phyloP scores from a whole-genome alignment of 169 alveolate species.

The Cryptosporidium sp. region DNA sequence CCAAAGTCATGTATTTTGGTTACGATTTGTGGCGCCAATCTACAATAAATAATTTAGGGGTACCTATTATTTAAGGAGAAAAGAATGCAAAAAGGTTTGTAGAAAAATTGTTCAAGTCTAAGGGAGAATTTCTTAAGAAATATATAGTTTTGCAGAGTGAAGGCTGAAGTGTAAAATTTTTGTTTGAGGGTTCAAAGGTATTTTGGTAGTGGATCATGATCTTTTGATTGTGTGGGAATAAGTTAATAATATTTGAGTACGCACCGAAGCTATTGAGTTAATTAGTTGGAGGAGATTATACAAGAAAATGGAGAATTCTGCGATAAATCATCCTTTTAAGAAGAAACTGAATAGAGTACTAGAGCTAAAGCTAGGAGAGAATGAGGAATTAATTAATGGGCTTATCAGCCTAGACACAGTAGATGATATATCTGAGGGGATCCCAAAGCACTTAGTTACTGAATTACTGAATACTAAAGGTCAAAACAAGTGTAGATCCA shows the following conservation, averaged over 20 bases:
- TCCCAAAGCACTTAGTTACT: slow-evolving; percentile 16
- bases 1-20: background rate
- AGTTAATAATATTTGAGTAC: background rate
- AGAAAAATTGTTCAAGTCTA: background rate
- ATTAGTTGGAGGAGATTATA: background rate
- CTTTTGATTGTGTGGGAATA: background rate
- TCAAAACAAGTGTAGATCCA: slow-evolving; percentile 45
- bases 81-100: background rate
- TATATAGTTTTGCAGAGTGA: background rate
- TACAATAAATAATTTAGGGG: background rate
- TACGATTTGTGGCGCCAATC: background rate
- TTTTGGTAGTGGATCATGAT: background rate
- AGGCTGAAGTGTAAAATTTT: background rate
- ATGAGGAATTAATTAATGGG: slow-evolving; percentile 46
- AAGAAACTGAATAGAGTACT: slow-evolving; percentile 41
- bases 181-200: background rate
- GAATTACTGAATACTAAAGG: slow-evolving; percentile 18
- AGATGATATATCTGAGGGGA: slow-evolving; percentile 7
- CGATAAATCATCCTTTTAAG: slow-evolving; percentile 34
- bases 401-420: slow-evolving; percentile 2
- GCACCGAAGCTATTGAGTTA: background rate
- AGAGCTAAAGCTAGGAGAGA: slow-evolving; percentile 57
- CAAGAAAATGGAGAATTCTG: slow-evolving; percentile 22
- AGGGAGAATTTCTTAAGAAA: background rate
- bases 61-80: background rate